A percentile compares a stretch with the other conserved stretches of the same genome.
phyloP scores from a whole-genome alignment of 331 rosid species.

The Spiraea crenata region DNA sequence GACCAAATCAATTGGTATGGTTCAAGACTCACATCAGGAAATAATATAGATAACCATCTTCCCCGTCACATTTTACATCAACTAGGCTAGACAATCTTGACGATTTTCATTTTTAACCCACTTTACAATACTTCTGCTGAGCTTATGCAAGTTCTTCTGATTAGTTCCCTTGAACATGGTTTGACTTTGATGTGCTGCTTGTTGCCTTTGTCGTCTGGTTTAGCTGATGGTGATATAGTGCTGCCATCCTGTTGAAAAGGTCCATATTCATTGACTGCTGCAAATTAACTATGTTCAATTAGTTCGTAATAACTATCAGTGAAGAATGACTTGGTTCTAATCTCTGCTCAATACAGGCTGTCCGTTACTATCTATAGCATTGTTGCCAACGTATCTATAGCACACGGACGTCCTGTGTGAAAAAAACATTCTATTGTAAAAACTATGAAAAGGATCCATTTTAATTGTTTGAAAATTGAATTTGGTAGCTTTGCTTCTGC shows the following conservation, averaged over 20 bases:
- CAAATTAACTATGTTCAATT: constrained; percentile 3
- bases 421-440: too few relatives aligned
- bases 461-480: not conserved
- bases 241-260: constrained; percentile 55
- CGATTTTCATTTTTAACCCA: not conserved
- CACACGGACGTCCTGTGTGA: too few relatives aligned
- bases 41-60: not conserved
- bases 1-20: not conserved
- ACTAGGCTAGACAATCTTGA: not conserved
- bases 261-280: constrained; percentile 68
- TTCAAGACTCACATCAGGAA: constrained; percentile 10
- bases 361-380: too few relatives aligned
- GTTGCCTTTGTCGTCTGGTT: constrained; percentile 30
- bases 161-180: constrained; percentile 21
- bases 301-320: not conserved
- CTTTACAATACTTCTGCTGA: not conserved
- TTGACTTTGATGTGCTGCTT: constrained; percentile 30
- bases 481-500: too few relatives aligned
- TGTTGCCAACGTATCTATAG: too few relatives aligned
- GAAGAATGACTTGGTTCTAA: not conserved
- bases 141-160: not conserved
- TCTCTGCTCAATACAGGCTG: too few relatives aligned
- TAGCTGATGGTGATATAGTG: constrained; percentile 49
- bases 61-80: not conserved
- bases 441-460: not conserved